Base-by-base conservation (phyloP, 2,329 filamentous ascomycete species). In the Amylocarpus encephaloides region DNA sequence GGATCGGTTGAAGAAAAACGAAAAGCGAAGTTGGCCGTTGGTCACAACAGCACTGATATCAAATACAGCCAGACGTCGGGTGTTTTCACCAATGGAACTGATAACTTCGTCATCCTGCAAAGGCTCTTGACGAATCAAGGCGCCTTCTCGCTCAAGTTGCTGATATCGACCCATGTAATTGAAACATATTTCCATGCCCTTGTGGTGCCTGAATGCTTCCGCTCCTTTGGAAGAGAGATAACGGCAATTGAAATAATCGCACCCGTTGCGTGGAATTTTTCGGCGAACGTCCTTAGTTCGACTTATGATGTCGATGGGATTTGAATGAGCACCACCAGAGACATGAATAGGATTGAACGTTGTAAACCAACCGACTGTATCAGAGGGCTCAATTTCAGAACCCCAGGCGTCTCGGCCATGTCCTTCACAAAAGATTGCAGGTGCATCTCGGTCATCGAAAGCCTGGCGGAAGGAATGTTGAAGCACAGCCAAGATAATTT, bases 141-240 rank as follows among this genome's bases (percentile, higher is more conserved):
- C 61, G 11, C 67, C 68, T 1, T 64, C 58, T 0, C 62, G 60
- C 46, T 74, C 71, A 1, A 73, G 61, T 40, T 74, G 70, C 55
- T 75, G 72, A 48, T 68, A 68, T 39, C 69, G 62, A 12, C 71
- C 73, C 0, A 70, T 63, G 51, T 74, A 77, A 58, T 77, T 77
- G 63, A 77, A 75, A 0, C 71, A 58, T 1, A 77, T 56, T 53
- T 78, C 75, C 56, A 73, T 69, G 16, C 16, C 19, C n/a, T 62
- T 62, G 51, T 71, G 66, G 1, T 66, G 15, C 11, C 22, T 41
- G 41, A 43, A 49, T 30, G n/a, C 2, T n/a, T 30, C 36, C n/a
- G 9, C 15, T 18, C 38, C 35, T 18, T 26, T 9, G 5, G 33
- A 0, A 5, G 49, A 29, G n/a, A 50, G 32, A 9, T 32, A 33